Conservation (phyloP, 768 basidiomycete species). For the Pisolithus albus region DNA sequence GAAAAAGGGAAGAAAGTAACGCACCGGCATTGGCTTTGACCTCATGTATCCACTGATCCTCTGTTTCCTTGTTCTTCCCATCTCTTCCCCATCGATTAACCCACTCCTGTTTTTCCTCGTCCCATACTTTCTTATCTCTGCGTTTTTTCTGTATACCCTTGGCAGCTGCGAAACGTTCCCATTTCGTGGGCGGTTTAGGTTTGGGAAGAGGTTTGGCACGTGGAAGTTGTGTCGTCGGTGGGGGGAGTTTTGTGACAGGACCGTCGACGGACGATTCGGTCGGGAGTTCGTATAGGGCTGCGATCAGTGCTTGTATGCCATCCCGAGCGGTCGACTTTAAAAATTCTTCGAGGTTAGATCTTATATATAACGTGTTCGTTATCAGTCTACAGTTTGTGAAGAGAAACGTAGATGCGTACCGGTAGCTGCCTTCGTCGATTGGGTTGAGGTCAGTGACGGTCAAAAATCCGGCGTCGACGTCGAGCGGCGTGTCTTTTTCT, state of each 20-base stretch:
- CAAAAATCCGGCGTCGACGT: conserved; percentile 77
- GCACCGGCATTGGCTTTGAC: conserved; percentile 81
- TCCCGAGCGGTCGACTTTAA: conserved; percentile 74
- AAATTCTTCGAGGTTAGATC: conserved; percentile 73
- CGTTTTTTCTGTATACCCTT: conserved; percentile 86
- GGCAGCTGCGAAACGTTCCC: conserved; percentile 91
- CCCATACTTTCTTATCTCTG: conserved; percentile 81
- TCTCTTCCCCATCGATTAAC: conserved; percentile 84
- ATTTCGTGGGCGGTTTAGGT: conserved; percentile 89
- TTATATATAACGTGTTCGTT: conserved; percentile 23
- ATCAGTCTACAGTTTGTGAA: background rate
- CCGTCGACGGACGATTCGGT: conserved; percentile 70
- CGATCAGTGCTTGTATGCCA: conserved; percentile 74
- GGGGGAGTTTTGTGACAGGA: conserved; percentile 74
- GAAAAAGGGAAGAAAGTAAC: conserved; percentile 12
- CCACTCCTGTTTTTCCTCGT: conserved; percentile 93
- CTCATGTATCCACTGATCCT: conserved; percentile 89
- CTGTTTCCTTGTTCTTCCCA: conserved; percentile 82
- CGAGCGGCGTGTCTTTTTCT: conserved; percentile 74
- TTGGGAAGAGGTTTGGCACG: conserved; percentile 91
- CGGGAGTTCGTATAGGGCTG: conserved; percentile 77
- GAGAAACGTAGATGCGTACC: conserved; percentile 37
- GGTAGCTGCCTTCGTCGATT: conserved; percentile 78
- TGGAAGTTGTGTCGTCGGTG: conserved; percentile 71
- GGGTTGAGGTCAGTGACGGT: conserved; percentile 84